These are phyloP conservation scores for Diaporthe destruens DNA, from an alignment of 2,329 filamentous ascomycete species.

Conservation along the genomic window DNA sequence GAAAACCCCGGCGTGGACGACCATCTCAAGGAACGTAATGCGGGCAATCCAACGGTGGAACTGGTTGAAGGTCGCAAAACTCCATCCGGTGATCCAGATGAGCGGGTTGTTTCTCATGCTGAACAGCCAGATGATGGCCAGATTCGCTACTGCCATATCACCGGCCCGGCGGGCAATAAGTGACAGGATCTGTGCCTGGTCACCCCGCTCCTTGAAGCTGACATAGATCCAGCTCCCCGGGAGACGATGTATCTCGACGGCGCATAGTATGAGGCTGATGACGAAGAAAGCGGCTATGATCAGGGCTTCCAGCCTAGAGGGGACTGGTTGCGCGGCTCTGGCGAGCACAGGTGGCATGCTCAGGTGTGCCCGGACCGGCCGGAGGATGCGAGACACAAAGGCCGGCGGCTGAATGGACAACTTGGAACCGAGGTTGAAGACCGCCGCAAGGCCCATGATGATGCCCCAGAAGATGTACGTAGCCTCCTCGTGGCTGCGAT, in stretches of 20 bases:
- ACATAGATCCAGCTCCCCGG: slow-evolving; percentile 57
- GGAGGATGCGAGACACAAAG: background rate
- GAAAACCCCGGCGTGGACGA: slow-evolving; percentile 71
- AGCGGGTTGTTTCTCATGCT: slow-evolving; percentile 75
- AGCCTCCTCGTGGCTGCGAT: slow-evolving; percentile 16
- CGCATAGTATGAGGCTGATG: slow-evolving; percentile 54
- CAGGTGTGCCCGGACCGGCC: background rate
- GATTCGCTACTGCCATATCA: slow-evolving; percentile 72
- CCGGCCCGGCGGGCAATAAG: slow-evolving; percentile 75
- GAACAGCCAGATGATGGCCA: slow-evolving; percentile 76
- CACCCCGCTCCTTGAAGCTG: slow-evolving; percentile 4
- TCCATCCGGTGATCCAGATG: slow-evolving; percentile 77
- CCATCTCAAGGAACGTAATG: slow-evolving; percentile 70
- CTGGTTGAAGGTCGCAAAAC: slow-evolving; percentile 74
- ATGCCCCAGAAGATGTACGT: slow-evolving; percentile 29
- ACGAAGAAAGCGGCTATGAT: slow-evolving; percentile 54
- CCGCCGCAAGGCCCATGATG: slow-evolving; percentile 1
- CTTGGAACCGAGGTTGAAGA: background rate
- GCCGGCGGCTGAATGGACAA: background rate
- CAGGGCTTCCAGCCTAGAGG: slow-evolving; percentile 49
- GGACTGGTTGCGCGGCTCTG: background rate
- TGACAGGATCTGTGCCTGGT: slow-evolving; percentile 1
- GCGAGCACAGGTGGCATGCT: background rate
- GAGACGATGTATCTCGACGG: slow-evolving; percentile 55
- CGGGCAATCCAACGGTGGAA: slow-evolving; percentile 77